These are phyloP conservation scores for Pluteus cervinus DNA, from an alignment of 768 basidiomycete species.

Conservation along the genomic window DNA sequence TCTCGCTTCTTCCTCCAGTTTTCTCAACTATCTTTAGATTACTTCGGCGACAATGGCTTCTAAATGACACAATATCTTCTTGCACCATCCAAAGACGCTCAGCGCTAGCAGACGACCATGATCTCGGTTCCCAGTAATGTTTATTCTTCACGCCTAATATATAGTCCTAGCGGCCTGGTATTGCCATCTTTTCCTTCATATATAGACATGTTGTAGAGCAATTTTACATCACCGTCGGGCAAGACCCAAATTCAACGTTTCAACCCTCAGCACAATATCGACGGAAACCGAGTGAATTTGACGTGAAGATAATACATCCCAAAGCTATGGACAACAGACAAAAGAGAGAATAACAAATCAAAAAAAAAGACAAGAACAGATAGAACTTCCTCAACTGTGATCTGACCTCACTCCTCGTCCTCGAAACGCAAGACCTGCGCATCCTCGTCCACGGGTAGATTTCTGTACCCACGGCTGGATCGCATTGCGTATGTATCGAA, in stretches of 20 bases:
- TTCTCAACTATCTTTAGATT: no score
- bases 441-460: constrained; percentile 81
- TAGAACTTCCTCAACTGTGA: not conserved
- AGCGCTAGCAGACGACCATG: no score
- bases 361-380: not conserved
- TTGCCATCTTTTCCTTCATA: no score
- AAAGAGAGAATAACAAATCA: not conserved
- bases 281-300: constrained; percentile 5
- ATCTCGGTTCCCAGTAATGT: no score
- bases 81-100: no score
- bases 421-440: constrained; percentile 83
- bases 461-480: constrained; percentile 62
- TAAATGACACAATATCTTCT: no score
- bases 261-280: not conserved
- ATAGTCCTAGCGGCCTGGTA: no score
- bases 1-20: no score
- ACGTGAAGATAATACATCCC: constrained; percentile 1
- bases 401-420: constrained; percentile 49
- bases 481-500: constrained; percentile 38
- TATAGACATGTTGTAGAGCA: no score
- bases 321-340: constrained; percentile 7
- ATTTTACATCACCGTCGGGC: no score
- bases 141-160: no score
- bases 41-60: no score
- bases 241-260: not conserved